A percentile compares a stretch with the other conserved stretches of the same genome.
These are phyloP conservation scores for Agaricus sinodeliciosus DNA, from an alignment of 768 basidiomycete genomes.

Conservation along the genomic window DNA sequence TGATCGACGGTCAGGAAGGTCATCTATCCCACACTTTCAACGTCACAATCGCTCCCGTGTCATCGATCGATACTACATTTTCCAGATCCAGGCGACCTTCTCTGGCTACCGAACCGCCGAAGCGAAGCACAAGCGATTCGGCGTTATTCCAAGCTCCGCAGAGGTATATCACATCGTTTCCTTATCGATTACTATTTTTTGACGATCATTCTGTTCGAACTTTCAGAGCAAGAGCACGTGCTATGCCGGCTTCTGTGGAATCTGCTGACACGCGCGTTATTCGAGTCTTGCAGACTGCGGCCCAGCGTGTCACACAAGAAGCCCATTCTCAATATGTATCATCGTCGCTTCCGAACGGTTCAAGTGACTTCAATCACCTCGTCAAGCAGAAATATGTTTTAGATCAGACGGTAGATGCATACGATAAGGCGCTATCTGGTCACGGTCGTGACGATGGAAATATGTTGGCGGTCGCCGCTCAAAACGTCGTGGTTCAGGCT, in stretches of 20 bases:
- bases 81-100: constrained; percentile 38
- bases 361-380: constrained; percentile 48
- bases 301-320: constrained; percentile 71
- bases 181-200: neutral
- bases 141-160: constrained; percentile 35
- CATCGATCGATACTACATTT: constrained; percentile 34
- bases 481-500: constrained; percentile 77
- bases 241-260: constrained; percentile 14
- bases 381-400: constrained; percentile 80
- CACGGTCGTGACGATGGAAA: constrained; percentile 45
- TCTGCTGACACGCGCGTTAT: constrained; percentile 67
- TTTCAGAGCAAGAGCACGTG: constrained; percentile 7
- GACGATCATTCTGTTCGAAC: neutral
- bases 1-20: constrained; percentile 71
- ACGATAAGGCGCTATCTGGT: constrained; percentile 62
- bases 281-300: constrained; percentile 69
- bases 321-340: constrained; percentile 62
- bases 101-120: constrained; percentile 33
- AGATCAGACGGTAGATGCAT: constrained; percentile 61
- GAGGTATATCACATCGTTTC: constrained; percentile 22
- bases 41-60: constrained; percentile 63
- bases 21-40: constrained; percentile 60
- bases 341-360: constrained; percentile 32
- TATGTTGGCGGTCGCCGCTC: constrained; percentile 68
- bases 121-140: constrained; percentile 42